These are phyloP conservation scores for Bacterosira constricta DNA, from an alignment of 108 stramenopile genomes.

Conservation along the genomic window DNA sequence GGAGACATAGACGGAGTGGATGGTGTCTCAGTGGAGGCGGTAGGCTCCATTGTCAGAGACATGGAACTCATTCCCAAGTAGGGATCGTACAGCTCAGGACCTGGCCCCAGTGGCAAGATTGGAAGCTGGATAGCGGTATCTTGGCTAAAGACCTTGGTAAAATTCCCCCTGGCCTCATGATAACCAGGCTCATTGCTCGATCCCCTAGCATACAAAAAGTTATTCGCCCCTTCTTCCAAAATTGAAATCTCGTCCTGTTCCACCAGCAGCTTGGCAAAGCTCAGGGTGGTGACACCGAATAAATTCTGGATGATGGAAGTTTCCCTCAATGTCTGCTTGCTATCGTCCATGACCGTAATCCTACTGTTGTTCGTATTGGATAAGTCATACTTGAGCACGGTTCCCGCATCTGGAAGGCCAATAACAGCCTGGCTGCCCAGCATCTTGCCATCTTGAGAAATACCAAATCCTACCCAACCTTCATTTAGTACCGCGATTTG, in stretches of 20 bases:
- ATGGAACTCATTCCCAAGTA: too few relatives aligned
- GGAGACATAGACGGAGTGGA: too few relatives aligned
- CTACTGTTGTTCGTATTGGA: not conserved
- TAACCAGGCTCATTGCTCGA: slow-evolving; percentile 37
- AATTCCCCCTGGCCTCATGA: slow-evolving; percentile 40
- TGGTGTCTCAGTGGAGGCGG: too few relatives aligned
- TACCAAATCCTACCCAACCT: slow-evolving; percentile 51
- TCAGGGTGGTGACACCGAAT: slow-evolving; percentile 24
- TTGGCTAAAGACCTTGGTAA: slow-evolving; percentile 2
- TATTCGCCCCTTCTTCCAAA: slow-evolving; percentile 16
- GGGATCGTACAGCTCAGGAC: too few relatives aligned
- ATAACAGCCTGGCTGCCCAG: slow-evolving; percentile 55
- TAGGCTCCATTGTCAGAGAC: too few relatives aligned
- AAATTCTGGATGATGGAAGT: slow-evolving; percentile 26
- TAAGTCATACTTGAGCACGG: slow-evolving; percentile 31
- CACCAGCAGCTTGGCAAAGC: slow-evolving; percentile 30
- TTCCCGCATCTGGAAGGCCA: slow-evolving; percentile 29
- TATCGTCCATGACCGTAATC: slow-evolving; percentile 12
- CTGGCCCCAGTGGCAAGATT: too few relatives aligned
- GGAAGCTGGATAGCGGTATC: too few relatives aligned
- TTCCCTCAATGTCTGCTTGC: slow-evolving; percentile 13
- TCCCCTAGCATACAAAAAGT: slow-evolving; percentile 55
- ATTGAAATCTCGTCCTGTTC: slow-evolving; percentile 14
- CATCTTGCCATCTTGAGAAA: slow-evolving; percentile 47
- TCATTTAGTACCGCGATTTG: not conserved